Base-by-base conservation (phyloP, 23 red algal species). In the Gracilaria caudata region DNA sequence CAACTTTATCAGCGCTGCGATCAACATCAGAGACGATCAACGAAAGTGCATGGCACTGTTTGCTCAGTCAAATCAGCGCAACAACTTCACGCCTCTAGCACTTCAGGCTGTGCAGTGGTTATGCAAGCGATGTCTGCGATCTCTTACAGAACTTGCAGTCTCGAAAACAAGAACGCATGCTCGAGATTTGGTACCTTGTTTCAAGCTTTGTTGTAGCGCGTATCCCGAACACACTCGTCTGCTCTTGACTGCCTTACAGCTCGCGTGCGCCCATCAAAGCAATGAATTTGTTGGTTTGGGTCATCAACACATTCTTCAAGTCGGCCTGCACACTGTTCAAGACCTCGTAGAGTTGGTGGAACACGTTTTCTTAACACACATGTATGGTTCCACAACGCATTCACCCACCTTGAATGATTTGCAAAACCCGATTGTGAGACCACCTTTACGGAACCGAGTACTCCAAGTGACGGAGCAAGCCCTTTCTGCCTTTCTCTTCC, bases 121-220 rank as follows among this genome's bases (percentile, higher is more conserved):
- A 23, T 89, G 85, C 68, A 89, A 89, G 51, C 43, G 72, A 32
- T 77, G 63, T 59, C 56, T 89, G 20, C 43, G 85, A 25, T 26
- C 72, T 58, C 45, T 89, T 23, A 72, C 85, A 24, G 85, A 89
- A 55, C 68, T 89, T 25, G 55, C 37, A 25, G 45, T 68, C 10
- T 26, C 46, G 61, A 61, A 32, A 47, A 78, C 73, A 3, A 33
- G 37, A 40, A 54, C 68, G 33, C 72, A 89, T 44, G 58, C 63
- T 43, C 68, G 85, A 34, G 85, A 89, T 65, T 63, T 89, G 24
- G 85, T 89, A 0, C 85, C 85, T 17, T 89, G 85, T 45, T 89
- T 44, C 49, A 23, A 19, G 38, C 23, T 79, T 59, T 45, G 51
- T 55, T 78, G 30, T 3, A 19, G 9, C 12, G 72, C 55, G 53